phyloP scores from a whole-genome alignment of 352 stramenopile genomes.

The Phytopythium litorale region DNA sequence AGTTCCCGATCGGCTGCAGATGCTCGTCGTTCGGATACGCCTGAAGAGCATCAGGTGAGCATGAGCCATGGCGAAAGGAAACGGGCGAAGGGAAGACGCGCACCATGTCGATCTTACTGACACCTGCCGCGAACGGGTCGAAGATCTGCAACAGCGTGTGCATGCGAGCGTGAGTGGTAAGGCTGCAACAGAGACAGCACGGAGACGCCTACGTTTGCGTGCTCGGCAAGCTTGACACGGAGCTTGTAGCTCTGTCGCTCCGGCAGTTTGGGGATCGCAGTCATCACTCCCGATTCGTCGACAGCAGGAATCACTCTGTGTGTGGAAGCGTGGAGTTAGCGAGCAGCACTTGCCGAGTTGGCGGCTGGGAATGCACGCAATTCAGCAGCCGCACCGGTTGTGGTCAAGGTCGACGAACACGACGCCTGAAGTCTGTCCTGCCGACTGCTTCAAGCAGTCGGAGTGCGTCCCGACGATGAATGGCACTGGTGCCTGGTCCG shows the following conservation, averaged over 20 bases:
- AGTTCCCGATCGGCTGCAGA: slow-evolving; percentile 73
- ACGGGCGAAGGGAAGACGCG: background rate
- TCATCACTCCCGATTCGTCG: slow-evolving; percentile 55
- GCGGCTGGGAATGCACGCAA: background rate
- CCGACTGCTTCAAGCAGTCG: slow-evolving; percentile 63
- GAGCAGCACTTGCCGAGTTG: background rate
- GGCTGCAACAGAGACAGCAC: background rate
- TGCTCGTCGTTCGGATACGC: slow-evolving; percentile 80
- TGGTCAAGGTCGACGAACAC: slow-evolving; percentile 95
- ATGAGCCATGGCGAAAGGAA: background rate
- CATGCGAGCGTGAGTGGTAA: background rate
- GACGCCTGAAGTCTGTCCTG: slow-evolving; percentile 71
- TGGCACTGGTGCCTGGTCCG: slow-evolving; percentile 84
- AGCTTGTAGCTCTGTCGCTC: slow-evolving; percentile 69
- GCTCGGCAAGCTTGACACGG: slow-evolving; percentile 50
- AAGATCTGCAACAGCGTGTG: slow-evolving; percentile 46
- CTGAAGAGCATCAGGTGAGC: slow-evolving; percentile 14
- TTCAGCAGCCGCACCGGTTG: slow-evolving; percentile 51
- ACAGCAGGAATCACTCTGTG: slow-evolving; percentile 67
- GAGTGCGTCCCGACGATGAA: slow-evolving; percentile 92
- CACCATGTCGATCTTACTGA: slow-evolving; percentile 72
- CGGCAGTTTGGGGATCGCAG: slow-evolving; percentile 66
- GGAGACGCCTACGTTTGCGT: slow-evolving; percentile 41
- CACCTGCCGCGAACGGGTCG: slow-evolving; percentile 62
- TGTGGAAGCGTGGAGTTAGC: background rate